These are phyloP conservation scores for Cytospora leucostoma DNA, from an alignment of 2,329 filamentous ascomycete genomes.

Conservation along the genomic window DNA sequence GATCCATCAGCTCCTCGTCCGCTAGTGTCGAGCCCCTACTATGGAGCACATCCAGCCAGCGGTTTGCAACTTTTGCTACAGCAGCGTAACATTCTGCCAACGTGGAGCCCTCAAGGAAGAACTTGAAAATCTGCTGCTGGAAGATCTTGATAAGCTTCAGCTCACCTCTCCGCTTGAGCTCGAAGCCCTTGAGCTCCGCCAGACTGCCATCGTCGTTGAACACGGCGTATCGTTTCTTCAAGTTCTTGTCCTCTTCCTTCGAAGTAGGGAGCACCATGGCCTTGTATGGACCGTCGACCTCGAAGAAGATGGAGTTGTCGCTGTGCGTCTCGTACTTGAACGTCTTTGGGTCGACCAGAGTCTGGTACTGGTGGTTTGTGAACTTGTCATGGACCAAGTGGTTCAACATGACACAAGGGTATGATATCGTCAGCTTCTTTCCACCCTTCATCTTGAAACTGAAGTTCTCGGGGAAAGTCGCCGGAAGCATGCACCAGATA, in stretches of 20 bases:
- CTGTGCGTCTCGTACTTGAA: conserved; percentile 96
- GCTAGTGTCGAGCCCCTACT: conserved; percentile 85
- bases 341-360: conserved; percentile 72
- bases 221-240: conserved; percentile 98
- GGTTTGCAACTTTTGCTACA: conserved; percentile 92
- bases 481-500: conserved; percentile 99
- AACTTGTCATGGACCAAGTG: conserved; percentile 93
- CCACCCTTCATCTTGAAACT: conserved; percentile 91
- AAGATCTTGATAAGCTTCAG: conserved; percentile 99
- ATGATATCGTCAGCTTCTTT: conserved; percentile 95
- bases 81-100: conserved; percentile 86
- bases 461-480: conserved; percentile 95
- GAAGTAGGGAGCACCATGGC: conserved; percentile 97
- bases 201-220: conserved; percentile 98
- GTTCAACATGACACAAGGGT: conserved; percentile 98
- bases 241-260: conserved; percentile 98
- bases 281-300: conserved; percentile 95
- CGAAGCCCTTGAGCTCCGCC: conserved; percentile 95
- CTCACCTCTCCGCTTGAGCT: conserved; percentile 95
- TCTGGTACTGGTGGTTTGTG: conserved; percentile 97
- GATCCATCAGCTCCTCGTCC: conserved; percentile 95
- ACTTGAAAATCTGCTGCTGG: conserved; percentile 98
- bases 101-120: conserved; percentile 90
- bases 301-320: conserved; percentile 99
- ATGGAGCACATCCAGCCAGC: conserved; percentile 94